Evolutionary conservation across 1,284 basidiomycete species (phyloP).

Genomic region (Pseudozyma tsukubaensis): DNA sequence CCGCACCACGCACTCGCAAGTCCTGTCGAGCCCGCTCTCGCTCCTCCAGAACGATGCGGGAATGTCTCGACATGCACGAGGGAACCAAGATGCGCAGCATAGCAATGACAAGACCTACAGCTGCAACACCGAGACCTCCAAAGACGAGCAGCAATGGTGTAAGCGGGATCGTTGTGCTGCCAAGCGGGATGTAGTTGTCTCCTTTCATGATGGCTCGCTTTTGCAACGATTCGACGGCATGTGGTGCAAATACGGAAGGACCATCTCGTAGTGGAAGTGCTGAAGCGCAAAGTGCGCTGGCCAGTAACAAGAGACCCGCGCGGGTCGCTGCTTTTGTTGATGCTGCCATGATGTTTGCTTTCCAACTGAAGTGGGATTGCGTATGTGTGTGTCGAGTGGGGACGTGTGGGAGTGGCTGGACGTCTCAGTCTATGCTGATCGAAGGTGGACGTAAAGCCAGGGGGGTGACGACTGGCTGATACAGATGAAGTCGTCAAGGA

Average conservation of each 20-base stretch:
- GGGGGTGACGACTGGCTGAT: no score
- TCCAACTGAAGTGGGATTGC: neutral
- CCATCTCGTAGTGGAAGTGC: conserved; percentile 28
- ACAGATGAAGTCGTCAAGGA: neutral
- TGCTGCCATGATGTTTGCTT: conserved; percentile 1
- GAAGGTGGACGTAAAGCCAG: no score
- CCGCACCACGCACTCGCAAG: conserved; percentile 36
- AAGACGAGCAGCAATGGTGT: conserved; percentile 43
- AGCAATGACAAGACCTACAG: conserved; percentile 17
- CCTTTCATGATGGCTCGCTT: conserved; percentile 53
- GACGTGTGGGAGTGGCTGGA: neutral
- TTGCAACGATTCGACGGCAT: conserved; percentile 25
- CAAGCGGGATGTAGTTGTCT: conserved; percentile 46
- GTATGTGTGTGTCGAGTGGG: no score
- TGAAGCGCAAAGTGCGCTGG: conserved; percentile 16
- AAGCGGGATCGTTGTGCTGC: conserved; percentile 38
- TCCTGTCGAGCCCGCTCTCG: conserved; percentile 42
- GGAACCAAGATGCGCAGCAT: conserved; percentile 34
- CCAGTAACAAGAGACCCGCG: conserved; percentile 17
- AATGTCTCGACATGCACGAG: conserved; percentile 38
- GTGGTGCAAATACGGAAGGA: conserved; percentile 26
- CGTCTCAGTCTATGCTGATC: neutral
- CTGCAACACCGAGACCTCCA: conserved; percentile 29
- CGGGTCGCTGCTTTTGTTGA: conserved; percentile 3
- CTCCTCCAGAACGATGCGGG: conserved; percentile 42